Conservation (phyloP, 2,329 filamentous ascomycete genomes). For the Cordyceps tenuipes region DNA sequence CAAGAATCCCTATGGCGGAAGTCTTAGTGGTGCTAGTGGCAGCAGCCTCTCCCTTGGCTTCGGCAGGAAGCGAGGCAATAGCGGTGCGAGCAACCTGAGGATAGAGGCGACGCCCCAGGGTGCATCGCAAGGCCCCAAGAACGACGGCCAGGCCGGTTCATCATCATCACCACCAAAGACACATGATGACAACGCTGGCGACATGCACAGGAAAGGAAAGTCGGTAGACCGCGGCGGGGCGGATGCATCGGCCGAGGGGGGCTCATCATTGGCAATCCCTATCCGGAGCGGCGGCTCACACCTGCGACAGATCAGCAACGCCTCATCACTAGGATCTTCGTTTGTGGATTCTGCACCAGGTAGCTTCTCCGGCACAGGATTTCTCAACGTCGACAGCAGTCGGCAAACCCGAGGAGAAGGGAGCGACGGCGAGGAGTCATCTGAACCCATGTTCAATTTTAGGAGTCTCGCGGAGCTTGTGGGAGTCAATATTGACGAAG, state of each 20-base stretch:
- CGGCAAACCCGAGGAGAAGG: conserved; percentile 35
- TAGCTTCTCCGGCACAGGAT: conserved; percentile 36
- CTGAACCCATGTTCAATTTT: conserved; percentile 87
- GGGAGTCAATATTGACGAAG: conserved; percentile 51
- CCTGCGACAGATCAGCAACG: conserved; percentile 75
- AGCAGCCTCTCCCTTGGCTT: conserved; percentile 57
- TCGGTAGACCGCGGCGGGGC: conserved; percentile 49
- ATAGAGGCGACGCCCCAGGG: conserved; percentile 45
- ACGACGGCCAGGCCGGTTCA: conserved; percentile 14
- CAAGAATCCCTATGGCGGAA: conserved; percentile 28
- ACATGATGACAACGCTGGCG: conserved; percentile 19
- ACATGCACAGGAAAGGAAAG: conserved; percentile 54
- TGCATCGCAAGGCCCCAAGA: conserved; percentile 25
- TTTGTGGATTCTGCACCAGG: conserved; percentile 56
- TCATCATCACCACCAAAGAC: conserved; percentile 17
- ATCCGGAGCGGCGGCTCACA: conserved; percentile 57
- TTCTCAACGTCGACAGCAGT: conserved; percentile 28
- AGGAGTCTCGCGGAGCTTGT: conserved; percentile 79
- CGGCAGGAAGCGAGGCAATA: conserved; percentile 51
- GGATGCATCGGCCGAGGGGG: conserved; percentile 14
- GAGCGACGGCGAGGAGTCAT: conserved; percentile 42
- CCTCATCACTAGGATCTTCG: conserved; percentile 76
- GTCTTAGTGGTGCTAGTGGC: conserved; percentile 40
- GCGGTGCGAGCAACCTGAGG: conserved; percentile 49
- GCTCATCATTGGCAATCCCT: conserved; percentile 31